Percentiles rank a stretch among this genome's conserved stretches.
phyloP scores from a whole-genome alignment of 148 eudicot genomes.

The Spergularia marina region DNA sequence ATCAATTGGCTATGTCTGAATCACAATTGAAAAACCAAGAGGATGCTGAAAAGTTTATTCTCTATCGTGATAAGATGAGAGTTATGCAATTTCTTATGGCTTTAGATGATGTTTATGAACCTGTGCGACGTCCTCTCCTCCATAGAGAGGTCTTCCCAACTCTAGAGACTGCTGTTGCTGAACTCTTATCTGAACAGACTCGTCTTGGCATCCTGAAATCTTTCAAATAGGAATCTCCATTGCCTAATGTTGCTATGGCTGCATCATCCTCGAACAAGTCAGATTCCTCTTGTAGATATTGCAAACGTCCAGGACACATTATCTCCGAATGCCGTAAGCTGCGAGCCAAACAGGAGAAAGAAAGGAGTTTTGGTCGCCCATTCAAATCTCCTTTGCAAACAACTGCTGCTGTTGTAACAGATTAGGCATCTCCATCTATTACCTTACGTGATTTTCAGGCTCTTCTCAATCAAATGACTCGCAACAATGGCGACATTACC shows the following conservation, averaged over 20 bases:
- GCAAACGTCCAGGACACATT: neutral
- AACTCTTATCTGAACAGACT: too few relatives aligned
- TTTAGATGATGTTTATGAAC: neutral
- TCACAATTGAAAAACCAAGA: neutral
- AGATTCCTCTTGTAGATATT: neutral
- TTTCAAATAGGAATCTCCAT: neutral
- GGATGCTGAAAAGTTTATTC: too few relatives aligned
- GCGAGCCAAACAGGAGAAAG: neutral
- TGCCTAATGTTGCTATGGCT: neutral
- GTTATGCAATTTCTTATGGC: neutral
- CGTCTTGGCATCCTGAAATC: neutral
- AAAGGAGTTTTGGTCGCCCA: neutral
- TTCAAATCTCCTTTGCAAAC: too few relatives aligned
- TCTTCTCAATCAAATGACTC: neutral
- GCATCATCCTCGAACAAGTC: neutral
- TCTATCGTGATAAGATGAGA: too few relatives aligned
- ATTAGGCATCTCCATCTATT: too few relatives aligned
- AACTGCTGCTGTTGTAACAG: neutral
- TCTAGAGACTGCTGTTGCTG: too few relatives aligned
- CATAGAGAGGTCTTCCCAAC: neutral
- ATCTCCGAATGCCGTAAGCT: neutral
- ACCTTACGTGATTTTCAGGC: too few relatives aligned
- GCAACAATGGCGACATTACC: neutral
- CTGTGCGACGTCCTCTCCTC: neutral
- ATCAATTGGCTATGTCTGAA: constrained; percentile 2